These are phyloP conservation scores for Plantago elongata DNA, from an alignment of 257 asterid genomes.

Conservation along the genomic window DNA sequence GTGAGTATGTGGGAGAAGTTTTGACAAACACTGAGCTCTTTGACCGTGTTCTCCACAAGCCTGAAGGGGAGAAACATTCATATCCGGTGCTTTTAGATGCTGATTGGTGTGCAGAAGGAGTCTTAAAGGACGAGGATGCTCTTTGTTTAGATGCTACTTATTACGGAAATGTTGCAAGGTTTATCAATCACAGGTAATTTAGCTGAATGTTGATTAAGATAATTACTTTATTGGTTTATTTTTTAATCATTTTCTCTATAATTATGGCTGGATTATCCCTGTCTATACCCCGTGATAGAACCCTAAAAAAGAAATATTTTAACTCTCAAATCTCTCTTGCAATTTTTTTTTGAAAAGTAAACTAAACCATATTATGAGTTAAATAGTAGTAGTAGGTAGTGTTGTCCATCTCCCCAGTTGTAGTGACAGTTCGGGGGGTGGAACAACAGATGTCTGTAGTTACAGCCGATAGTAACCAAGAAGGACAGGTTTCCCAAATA, in stretches of 20 bases:
- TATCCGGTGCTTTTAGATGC: slow-evolving; percentile 98
- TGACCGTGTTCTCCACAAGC: slow-evolving; percentile 59
- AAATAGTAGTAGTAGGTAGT: no score
- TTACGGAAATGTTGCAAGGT: slow-evolving; percentile 92
- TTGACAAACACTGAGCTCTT: slow-evolving; percentile 72
- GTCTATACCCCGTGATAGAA: slow-evolving; percentile 5
- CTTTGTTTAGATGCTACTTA: slow-evolving; percentile 88
- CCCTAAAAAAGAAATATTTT: neutral
- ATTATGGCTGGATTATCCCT: slow-evolving; percentile 1
- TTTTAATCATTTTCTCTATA: slow-evolving; percentile 1
- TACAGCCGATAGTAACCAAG: no score
- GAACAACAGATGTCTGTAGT: no score
- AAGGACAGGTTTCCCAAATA: no score
- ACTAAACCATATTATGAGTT: no score
- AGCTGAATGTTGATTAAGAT: slow-evolving; percentile 1
- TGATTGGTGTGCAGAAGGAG: slow-evolving; percentile 80
- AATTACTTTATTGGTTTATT: slow-evolving; percentile 2
- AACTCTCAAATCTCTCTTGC: no score
- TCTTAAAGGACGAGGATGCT: slow-evolving; percentile 83
- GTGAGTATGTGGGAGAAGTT: slow-evolving; percentile 96
- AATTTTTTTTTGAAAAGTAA: no score
- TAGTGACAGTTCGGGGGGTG: no score
- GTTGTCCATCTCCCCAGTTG: no score
- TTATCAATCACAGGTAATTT: slow-evolving; percentile 84
- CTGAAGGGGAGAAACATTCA: slow-evolving; percentile 55